Base-by-base conservation (phyloP, 768 basidiomycete species). In the Brasilioporus rufonigricans region DNA sequence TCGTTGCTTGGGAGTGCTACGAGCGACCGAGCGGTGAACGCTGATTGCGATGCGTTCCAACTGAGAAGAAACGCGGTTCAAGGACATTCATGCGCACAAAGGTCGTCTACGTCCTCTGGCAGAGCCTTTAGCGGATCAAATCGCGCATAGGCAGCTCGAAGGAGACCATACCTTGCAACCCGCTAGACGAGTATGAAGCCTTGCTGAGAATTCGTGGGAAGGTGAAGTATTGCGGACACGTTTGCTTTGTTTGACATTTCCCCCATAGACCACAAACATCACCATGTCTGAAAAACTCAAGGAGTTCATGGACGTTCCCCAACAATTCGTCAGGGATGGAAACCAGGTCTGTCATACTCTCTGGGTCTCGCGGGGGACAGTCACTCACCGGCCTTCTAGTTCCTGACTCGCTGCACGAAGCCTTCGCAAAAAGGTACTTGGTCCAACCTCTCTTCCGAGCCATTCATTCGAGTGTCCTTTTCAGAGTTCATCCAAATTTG, bases 391-490 rank as follows among this genome's bases (percentile, higher is more conserved):
- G 26, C 6, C 11, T 4, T 3, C 24, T 53, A 98, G 97, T 98
- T 99, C 79, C 76, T 99, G 60, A 90, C 87, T 64, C 87, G 95
- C 69, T 99, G 97, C 82, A 96, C 94, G 55, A 99, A 99, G 77
- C 97, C 97, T 57, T 92, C 92, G 49, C 84, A 89, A 72, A 92
- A 92, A 78, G 97, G 97, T 97, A 60, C 47, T 11, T 31, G 50
- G 41, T 35, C 44, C n/a, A 9, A 33, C 51, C 13, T 48, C 40
- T 18, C 21, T 32, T 45, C 8, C 11, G 10, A 38, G n/a, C 11
- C 36, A 50, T 29, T 5, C 29, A 31, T 26, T 65, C 44, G 59
- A 43, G 12, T 4, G 16, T 52, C 29, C 21, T 47, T 31, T 58
- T 19, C 71, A 99, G 97, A 99, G 72, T 99, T 95, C 74, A 62